phyloP scores from a whole-genome alignment of 1,139 yeast genomes.

The Diutina scorzettiae region DNA sequence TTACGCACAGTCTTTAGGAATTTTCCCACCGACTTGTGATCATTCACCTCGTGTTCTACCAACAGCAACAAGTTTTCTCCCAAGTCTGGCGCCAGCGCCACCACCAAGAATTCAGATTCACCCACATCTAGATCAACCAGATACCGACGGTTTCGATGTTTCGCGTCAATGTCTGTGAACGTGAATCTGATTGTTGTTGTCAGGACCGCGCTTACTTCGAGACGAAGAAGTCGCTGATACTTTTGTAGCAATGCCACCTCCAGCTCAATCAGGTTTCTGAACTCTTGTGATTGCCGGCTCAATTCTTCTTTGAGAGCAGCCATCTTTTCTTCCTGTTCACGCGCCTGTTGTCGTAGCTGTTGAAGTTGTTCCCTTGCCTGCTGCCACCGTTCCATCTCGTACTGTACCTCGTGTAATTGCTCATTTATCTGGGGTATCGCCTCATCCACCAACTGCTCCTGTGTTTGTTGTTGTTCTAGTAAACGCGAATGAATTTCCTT shows the following conservation, averaged over 20 bases:
- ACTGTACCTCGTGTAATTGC: background rate
- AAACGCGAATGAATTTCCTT: background rate
- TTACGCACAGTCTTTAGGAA: slow-evolving; percentile 2
- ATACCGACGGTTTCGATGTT: background rate
- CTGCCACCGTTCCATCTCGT: too few species aligned
- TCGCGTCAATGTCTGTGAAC: background rate
- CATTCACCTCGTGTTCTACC: slow-evolving; percentile 3
- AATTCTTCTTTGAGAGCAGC: background rate
- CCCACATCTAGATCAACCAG: background rate
- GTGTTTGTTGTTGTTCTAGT: background rate
- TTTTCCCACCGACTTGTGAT: slow-evolving; percentile 1
- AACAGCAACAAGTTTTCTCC: background rate
- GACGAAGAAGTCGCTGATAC: background rate
- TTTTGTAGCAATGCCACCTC: background rate
- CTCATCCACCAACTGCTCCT: background rate
- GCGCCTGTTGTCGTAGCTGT: background rate
- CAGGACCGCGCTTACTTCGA: background rate
- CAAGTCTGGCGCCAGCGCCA: slow-evolving; percentile 4
- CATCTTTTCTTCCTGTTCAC: background rate
- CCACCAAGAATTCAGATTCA: background rate
- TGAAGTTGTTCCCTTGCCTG: background rate
- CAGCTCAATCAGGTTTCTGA: background rate
- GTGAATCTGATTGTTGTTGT: background rate
- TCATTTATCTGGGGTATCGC: background rate
- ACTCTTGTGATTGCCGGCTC: background rate